Percentiles rank a stretch among this genome's conserved stretches.
Conservation (phyloP, 2,329 filamentous ascomycete genomes). For the Elsinoe fawcettii region DNA sequence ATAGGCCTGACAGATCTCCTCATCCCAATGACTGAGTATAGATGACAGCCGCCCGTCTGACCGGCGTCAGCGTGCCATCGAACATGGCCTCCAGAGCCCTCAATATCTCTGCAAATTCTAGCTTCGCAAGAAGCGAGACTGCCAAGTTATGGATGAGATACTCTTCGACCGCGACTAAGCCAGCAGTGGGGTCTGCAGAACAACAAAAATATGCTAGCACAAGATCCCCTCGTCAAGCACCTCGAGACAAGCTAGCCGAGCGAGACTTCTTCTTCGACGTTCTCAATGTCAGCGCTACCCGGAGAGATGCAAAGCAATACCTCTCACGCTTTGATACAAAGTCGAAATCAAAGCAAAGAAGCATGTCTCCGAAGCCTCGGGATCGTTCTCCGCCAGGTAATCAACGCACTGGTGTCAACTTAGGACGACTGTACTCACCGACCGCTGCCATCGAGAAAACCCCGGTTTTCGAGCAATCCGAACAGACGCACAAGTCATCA, state of each 20-base stretch:
- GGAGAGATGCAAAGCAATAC: constrained; percentile 86
- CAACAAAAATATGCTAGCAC: neutral
- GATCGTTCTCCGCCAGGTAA: constrained; percentile 21
- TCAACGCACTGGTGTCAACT: constrained; percentile 47
- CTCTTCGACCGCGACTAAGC: neutral
- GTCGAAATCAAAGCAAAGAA: constrained; percentile 19
- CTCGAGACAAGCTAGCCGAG: constrained; percentile 16
- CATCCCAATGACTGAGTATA: neutral
- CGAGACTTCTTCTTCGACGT: constrained; percentile 75
- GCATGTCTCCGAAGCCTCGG: constrained; percentile 33
- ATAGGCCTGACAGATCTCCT: neutral
- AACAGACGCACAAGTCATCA: constrained; percentile 26
- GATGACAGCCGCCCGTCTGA: too few relatives aligned
- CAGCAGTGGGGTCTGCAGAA: neutral
- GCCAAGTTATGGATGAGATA: constrained; percentile 2
- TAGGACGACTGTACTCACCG: constrained; percentile 53
- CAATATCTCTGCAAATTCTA: neutral
- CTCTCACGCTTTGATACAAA: constrained; percentile 69
- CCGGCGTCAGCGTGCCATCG: too few relatives aligned
- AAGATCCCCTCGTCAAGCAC: neutral
- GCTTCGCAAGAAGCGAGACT: neutral
- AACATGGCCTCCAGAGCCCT: neutral
- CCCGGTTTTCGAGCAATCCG: constrained; percentile 48
- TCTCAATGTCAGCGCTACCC: constrained; percentile 80
- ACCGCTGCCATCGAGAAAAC: constrained; percentile 51